Percentiles rank a stretch among this genome's conserved stretches.
These are phyloP conservation scores for Calocybe gangraenosa DNA, from an alignment of 768 basidiomycete genomes.

Conservation along the genomic window DNA sequence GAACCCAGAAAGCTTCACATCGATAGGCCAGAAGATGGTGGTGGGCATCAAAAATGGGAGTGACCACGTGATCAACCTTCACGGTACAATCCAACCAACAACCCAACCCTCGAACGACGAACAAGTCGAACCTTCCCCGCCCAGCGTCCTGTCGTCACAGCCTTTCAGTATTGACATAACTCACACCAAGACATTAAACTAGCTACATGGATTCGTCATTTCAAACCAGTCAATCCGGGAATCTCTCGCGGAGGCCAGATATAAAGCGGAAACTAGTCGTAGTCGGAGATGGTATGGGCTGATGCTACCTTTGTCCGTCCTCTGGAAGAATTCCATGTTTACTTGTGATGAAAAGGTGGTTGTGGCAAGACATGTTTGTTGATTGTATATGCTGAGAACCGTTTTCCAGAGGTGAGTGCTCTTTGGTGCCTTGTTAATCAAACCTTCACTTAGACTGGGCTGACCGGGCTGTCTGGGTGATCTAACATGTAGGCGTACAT, in stretches of 20 bases:
- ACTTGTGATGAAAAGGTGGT: constrained; percentile 47
- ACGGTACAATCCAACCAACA: too few relatives aligned
- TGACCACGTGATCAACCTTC: constrained; percentile 25
- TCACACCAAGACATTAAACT: too few relatives aligned
- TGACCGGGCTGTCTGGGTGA: too few relatives aligned
- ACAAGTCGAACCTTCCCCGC: too few relatives aligned
- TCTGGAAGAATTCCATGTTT: constrained; percentile 1
- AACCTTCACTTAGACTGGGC: constrained; percentile 17
- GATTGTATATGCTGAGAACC: constrained; percentile 94
- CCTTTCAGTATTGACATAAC: too few relatives aligned
- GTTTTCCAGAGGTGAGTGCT: constrained; percentile 82
- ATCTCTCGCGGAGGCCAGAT: constrained; percentile 57
- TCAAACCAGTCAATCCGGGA: constrained; percentile 21
- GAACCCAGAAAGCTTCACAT: constrained; percentile 41
- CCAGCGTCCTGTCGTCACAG: too few relatives aligned
- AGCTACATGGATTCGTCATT: constrained; percentile 24
- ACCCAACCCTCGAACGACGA: too few relatives aligned
- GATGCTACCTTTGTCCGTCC: constrained; percentile 6
- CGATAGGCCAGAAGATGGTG: constrained; percentile 58
- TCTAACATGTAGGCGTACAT: constrained; percentile 67
- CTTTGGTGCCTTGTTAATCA: constrained; percentile 1
- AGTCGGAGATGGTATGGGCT: constrained; percentile 73
- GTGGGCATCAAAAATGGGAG: constrained; percentile 20
- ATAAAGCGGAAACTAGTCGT: constrained; percentile 86
- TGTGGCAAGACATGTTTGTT: constrained; percentile 94